These are phyloP conservation scores for Colletotrichum godetiae DNA, from an alignment of 2,329 filamentous ascomycete species.

Conservation along the genomic window DNA sequence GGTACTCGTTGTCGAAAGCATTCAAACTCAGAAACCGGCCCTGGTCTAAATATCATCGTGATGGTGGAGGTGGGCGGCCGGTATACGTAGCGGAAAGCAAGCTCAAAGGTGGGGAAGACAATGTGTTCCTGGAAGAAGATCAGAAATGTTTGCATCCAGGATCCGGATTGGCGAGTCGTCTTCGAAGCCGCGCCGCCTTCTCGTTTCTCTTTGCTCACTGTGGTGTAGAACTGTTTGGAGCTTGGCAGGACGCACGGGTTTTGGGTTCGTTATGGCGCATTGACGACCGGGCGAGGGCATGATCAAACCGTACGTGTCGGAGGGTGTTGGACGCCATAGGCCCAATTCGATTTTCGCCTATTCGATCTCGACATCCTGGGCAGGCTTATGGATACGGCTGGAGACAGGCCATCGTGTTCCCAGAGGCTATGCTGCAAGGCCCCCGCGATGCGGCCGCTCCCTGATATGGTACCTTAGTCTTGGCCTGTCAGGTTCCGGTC, in stretches of 20 bases:
- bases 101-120: constrained; percentile 27
- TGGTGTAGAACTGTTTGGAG: constrained; percentile 16
- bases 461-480: neutral
- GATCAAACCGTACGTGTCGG: constrained; percentile 31
- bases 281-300: constrained; percentile 25
- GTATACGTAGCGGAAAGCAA: constrained; percentile 2
- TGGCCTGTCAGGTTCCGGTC: constrained; percentile 7
- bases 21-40: neutral
- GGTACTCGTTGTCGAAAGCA: neutral
- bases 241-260: constrained; percentile 26
- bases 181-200: constrained; percentile 8
- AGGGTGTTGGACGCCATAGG: constrained; percentile 5
- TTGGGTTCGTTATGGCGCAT: constrained; percentile 28
- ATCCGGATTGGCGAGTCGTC: constrained; percentile 11
- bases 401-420: neutral
- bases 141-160: constrained; percentile 12
- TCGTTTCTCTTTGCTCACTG: neutral
- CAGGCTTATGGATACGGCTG: neutral
- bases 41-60: constrained; percentile 5
- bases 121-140: constrained; percentile 21
- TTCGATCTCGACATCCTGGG: neutral
- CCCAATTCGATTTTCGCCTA: neutral
- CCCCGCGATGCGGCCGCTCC: neutral
- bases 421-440: neutral
- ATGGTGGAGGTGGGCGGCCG: neutral